Evolutionary conservation across 768 basidiomycete species (phyloP).

Genomic region (Tulasnella sp.): DNA sequence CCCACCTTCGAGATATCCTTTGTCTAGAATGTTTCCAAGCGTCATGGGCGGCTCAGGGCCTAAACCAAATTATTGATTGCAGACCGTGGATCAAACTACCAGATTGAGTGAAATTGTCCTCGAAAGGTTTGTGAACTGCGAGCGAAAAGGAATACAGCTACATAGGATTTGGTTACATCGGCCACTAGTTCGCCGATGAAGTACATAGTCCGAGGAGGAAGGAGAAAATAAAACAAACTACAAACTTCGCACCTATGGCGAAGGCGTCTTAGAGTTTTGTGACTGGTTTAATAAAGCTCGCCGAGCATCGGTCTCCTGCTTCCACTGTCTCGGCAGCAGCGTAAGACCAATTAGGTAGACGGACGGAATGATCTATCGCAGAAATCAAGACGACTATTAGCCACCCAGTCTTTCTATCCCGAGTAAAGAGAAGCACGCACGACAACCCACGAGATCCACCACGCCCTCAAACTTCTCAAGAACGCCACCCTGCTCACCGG

Average conservation of each 20-base stretch:
- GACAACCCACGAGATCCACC: slow-evolving; percentile 33
- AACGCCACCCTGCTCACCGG: background rate
- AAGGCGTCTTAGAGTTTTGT: background rate
- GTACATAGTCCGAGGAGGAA: background rate
- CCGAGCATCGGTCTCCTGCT: slow-evolving; percentile 9
- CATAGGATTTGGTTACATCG: background rate
- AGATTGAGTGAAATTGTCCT: too few species aligned
- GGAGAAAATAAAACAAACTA: background rate
- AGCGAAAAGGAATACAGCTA: background rate
- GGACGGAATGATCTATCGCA: slow-evolving; percentile 18
- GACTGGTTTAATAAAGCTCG: background rate
- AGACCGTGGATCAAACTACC: too few species aligned
- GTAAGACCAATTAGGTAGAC: slow-evolving; percentile 20
- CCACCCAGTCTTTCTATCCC: background rate
- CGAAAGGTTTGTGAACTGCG: too few species aligned
- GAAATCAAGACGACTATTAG: background rate
- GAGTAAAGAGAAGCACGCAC: background rate
- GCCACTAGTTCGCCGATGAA: background rate
- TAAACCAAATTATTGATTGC: too few species aligned
- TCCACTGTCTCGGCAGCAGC: slow-evolving; percentile 22
- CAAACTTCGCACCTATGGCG: background rate
- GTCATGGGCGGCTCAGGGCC: too few species aligned
- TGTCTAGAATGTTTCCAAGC: too few species aligned
- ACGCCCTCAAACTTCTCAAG: slow-evolving; percentile 12
- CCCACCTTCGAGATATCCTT: too few species aligned